Percentiles rank a stretch among this genome's conserved stretches.
These are phyloP conservation scores for Myrmaecium sp. DNA, from an alignment of 2,329 filamentous ascomycete genomes.

Conservation along the genomic window DNA sequence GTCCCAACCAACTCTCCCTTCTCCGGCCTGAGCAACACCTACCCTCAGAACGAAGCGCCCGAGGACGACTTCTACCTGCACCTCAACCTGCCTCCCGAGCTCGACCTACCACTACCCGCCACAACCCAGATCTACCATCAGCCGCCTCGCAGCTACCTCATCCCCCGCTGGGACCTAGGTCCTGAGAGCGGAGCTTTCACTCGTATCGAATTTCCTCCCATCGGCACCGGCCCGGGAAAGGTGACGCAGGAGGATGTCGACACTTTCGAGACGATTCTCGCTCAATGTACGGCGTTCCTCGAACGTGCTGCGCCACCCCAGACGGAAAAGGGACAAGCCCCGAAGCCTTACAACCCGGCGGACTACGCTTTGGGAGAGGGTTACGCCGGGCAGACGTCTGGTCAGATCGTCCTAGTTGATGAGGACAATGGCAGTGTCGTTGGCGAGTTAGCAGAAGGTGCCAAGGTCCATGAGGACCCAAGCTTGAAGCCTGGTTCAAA, in stretches of 20 bases:
- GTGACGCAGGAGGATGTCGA: constrained; percentile 82
- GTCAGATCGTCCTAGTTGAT: constrained; percentile 81
- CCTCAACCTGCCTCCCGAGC: constrained; percentile 81
- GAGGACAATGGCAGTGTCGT: constrained; percentile 94
- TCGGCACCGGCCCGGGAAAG: constrained; percentile 44
- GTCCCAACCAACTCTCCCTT: constrained; percentile 73
- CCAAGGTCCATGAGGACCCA: constrained; percentile 61
- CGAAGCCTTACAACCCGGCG: constrained; percentile 56
- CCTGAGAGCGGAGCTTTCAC: constrained; percentile 83
- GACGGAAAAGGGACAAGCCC: constrained; percentile 13
- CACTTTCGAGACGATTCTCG: constrained; percentile 92
- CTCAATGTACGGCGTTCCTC: constrained; percentile 92
- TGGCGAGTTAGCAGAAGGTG: constrained; percentile 73
- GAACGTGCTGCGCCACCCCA: constrained; percentile 58
- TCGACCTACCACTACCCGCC: constrained; percentile 82
- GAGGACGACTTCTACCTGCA: constrained; percentile 90
- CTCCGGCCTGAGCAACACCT: constrained; percentile 36
- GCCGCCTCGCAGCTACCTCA: constrained; percentile 79
- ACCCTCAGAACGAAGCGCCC: constrained; percentile 34
- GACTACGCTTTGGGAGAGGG: constrained; percentile 65
- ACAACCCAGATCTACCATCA: constrained; percentile 97
- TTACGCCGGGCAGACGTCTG: constrained; percentile 40
- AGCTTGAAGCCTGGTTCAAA: constrained; percentile 75
- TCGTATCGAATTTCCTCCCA: constrained; percentile 69
- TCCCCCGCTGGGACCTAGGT: constrained; percentile 86